These are phyloP conservation scores for Colletotrichum cuscutae DNA, from an alignment of 2,329 filamentous ascomycete genomes.

Conservation along the genomic window DNA sequence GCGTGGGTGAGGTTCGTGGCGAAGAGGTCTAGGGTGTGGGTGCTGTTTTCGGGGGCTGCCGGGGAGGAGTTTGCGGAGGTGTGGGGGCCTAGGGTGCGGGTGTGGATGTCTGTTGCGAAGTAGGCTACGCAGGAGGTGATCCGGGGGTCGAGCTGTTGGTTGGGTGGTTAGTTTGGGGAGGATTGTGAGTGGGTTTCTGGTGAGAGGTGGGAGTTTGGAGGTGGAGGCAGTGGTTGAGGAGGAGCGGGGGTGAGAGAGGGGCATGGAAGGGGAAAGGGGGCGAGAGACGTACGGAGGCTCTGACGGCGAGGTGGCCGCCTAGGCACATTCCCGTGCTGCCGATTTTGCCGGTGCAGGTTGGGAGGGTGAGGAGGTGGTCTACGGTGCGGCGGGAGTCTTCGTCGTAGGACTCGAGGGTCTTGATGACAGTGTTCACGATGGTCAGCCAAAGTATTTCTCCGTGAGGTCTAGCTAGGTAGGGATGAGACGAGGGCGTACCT, in stretches of 20 bases:
- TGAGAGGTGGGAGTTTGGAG: not conserved
- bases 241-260: not conserved
- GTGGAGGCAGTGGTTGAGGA: not conserved
- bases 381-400: constrained; percentile 77
- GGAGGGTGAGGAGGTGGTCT: constrained; percentile 75
- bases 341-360: constrained; percentile 82
- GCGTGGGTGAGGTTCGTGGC: constrained; percentile 74
- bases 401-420: constrained; percentile 88
- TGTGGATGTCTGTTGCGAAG: constrained; percentile 94
- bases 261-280: not conserved
- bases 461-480: not conserved
- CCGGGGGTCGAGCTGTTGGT: constrained; percentile 72
- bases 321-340: constrained; percentile 92
- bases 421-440: constrained; percentile 43
- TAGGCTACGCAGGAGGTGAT: constrained; percentile 84
- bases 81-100: constrained; percentile 75
- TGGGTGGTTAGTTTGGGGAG: not conserved
- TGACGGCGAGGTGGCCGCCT: constrained; percentile 84
- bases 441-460: not conserved
- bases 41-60: constrained; percentile 49
- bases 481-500: constrained; percentile 58
- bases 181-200: not conserved
- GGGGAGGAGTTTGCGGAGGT: constrained; percentile 57
- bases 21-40: constrained; percentile 65
- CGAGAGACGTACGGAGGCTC: constrained; percentile 57